Evolutionary conservation across 495 filamentous ascomycete species (phyloP), one percentile per base, ranked within the genome.

Genomic region (Beverwykella pulmonaria): DNA sequence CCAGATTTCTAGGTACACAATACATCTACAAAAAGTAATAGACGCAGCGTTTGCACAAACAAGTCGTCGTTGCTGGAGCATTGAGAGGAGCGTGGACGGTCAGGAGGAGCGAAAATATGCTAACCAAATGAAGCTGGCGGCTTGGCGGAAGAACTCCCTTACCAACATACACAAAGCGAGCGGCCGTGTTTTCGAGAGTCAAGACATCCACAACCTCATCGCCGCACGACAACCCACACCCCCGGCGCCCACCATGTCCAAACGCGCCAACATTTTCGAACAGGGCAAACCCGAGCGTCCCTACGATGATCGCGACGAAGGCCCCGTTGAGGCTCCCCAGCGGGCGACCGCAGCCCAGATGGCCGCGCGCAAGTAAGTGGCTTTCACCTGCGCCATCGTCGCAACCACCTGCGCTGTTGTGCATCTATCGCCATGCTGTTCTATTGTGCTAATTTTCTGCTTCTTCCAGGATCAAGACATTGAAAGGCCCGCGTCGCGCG

Each of bases 341-440:
- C 47, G 56, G 8, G 68, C 68, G 29, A 62, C 56, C 15, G 68
- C 68, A n/a, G 62, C 62, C 23, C 62, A 66, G 63, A 14, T 70
- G 56, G 63, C 67, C 17, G 26, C 23, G 26, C 54, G 67, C 32
- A 70, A 70, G 67, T 44, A 44, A 12, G 39, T 44, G 6, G 15
- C 17, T 3, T 44, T 44, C 39, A 44, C 8, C 17, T 14, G 39
- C 39, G 39, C 17, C 17, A 2, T 44, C 39, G 52, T 30, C 52
- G 29, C 25, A 15, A 32, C 26, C 26, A 54, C 8, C 52, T 23
- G 56, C 53, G 55, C 62, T 22, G 8, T 27, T 46, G 7, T 49
- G 30, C n/a, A 23, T n/a, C 3, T 30, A 25, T n/a, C 32, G 50
- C 14, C 49, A 34, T 39, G 15, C 39, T 14, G 48, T 30, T 20